A percentile compares a stretch with the other conserved stretches of the same genome.
phyloP scores from a whole-genome alignment of 805 yeast genomes.

The Schizosaccharomyces pombe region DNA sequence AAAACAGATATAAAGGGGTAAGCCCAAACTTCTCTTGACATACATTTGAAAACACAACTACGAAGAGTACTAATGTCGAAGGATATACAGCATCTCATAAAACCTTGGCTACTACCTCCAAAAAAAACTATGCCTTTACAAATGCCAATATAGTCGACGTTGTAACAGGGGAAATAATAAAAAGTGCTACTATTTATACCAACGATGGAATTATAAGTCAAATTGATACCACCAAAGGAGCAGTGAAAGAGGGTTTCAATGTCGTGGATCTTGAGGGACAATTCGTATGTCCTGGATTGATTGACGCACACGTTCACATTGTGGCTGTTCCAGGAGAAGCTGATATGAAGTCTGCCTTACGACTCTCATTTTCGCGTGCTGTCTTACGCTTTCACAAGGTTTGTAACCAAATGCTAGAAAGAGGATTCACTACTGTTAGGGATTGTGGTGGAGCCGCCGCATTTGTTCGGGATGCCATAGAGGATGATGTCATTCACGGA shows the following conservation, averaged over 20 bases:
- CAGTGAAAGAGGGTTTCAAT: not conserved
- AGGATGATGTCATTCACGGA: not conserved
- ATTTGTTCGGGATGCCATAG: not conserved
- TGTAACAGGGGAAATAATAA: not conserved
- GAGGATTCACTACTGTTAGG: not conserved
- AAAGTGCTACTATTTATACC: not conserved
- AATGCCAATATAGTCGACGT: not conserved
- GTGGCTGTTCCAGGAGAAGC: not conserved
- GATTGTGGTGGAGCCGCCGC: not conserved
- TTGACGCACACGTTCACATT: not conserved
- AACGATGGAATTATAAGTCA: not conserved
- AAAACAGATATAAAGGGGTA: too few species aligned
- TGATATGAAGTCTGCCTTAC: not conserved
- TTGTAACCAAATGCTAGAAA: not conserved
- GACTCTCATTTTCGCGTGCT: not conserved
- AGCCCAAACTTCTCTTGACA: too few species aligned
- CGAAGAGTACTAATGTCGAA: too few species aligned
- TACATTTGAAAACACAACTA: too few species aligned
- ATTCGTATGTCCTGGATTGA: not conserved
- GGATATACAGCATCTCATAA: not conserved
- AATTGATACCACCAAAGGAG: not conserved
- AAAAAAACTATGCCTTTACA: not conserved
- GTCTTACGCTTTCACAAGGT: not conserved
- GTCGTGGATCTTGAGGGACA: not conserved
- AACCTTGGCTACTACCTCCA: not conserved